Evolutionary conservation across 2,329 filamentous ascomycete genomes (phyloP).

Genomic region (Escovopsis sp.): DNA sequence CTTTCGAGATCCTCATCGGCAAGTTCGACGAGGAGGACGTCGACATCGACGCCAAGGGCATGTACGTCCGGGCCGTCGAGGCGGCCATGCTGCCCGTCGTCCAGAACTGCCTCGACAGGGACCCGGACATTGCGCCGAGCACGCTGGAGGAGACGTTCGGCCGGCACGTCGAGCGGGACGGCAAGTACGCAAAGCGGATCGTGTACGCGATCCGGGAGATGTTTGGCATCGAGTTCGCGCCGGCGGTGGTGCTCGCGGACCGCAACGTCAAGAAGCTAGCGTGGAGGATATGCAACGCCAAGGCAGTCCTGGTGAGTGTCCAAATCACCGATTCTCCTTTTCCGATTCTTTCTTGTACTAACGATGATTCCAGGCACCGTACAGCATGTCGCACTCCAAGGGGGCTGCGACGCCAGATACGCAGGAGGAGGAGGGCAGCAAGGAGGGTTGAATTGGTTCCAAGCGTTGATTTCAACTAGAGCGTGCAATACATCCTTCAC

Average conservation of each 20-base stretch:
- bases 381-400: constrained; percentile 53
- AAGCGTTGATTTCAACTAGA: too few species aligned
- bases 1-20: constrained; percentile 77
- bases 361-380: constrained; percentile 40
- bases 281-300: constrained; percentile 91
- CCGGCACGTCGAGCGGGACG: constrained; percentile 67
- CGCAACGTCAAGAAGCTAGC: constrained; percentile 81
- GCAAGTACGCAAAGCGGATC: constrained; percentile 77
- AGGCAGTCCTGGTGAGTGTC: constrained; percentile 46
- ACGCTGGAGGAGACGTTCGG: constrained; percentile 73
- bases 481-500: too few species aligned
- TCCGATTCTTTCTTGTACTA: constrained; percentile 2
- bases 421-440: constrained; percentile 15
- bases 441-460: too few species aligned
- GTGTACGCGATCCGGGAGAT: constrained; percentile 93
- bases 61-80: constrained; percentile 59
- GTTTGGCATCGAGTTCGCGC: constrained; percentile 93
- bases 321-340: background rate
- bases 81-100: constrained; percentile 66
- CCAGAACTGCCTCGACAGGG: constrained; percentile 81
- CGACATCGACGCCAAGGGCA: constrained; percentile 40
- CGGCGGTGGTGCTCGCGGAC: constrained; percentile 83
- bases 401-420: constrained; percentile 45
- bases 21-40: constrained; percentile 59
- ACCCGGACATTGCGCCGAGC: constrained; percentile 78